A percentile compares a stretch with the other conserved stretches of the same genome.
Conservation (phyloP, 1,284 basidiomycete species). For the Leccinum fuscescens region DNA sequence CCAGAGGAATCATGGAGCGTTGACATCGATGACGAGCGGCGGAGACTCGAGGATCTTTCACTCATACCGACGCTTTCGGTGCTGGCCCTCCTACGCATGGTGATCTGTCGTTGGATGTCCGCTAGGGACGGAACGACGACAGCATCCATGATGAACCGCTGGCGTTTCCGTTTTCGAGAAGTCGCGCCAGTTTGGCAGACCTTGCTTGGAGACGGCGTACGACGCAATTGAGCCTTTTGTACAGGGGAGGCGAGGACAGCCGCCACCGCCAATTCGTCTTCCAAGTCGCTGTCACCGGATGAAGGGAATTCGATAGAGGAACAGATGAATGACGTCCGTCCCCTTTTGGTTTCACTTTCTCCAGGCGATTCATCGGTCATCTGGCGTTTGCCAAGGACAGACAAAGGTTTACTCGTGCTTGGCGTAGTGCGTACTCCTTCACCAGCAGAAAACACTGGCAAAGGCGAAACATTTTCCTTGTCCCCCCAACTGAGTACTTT, state of each 20-base stretch:
- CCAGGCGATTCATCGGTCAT: slow-evolving; percentile 27
- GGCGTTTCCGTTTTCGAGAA: slow-evolving; percentile 42
- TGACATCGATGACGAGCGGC: slow-evolving; percentile 29
- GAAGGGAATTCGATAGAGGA: slow-evolving; percentile 28
- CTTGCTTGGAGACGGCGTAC: slow-evolving; percentile 1
- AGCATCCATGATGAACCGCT: slow-evolving; percentile 50
- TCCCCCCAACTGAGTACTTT: slow-evolving; percentile 33
- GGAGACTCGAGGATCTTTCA: slow-evolving; percentile 17
- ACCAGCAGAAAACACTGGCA: slow-evolving; percentile 29
- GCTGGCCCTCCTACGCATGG: slow-evolving; percentile 25
- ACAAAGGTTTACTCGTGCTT: slow-evolving; percentile 19
- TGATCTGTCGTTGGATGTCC: slow-evolving; percentile 24
- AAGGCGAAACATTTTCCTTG: slow-evolving; percentile 50
- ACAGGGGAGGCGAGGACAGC: slow-evolving; percentile 24
- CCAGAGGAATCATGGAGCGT: slow-evolving; percentile 13
- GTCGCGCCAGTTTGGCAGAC: slow-evolving; percentile 3
- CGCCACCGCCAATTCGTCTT: slow-evolving; percentile 32
- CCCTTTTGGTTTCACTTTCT: slow-evolving; percentile 35
- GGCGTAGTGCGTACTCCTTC: slow-evolving; percentile 37
- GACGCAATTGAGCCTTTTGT: slow-evolving; percentile 8
- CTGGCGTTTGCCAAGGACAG: slow-evolving; percentile 43
- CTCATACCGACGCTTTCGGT: slow-evolving; percentile 4
- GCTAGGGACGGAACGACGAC: slow-evolving; percentile 49
- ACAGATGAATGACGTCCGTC: slow-evolving; percentile 32
- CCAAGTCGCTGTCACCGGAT: slow-evolving; percentile 21